Evolutionary conservation across 805 yeast species (phyloP), one percentile per base, ranked within the genome.

Genomic region (Saccharomycopsis sp.): DNA sequence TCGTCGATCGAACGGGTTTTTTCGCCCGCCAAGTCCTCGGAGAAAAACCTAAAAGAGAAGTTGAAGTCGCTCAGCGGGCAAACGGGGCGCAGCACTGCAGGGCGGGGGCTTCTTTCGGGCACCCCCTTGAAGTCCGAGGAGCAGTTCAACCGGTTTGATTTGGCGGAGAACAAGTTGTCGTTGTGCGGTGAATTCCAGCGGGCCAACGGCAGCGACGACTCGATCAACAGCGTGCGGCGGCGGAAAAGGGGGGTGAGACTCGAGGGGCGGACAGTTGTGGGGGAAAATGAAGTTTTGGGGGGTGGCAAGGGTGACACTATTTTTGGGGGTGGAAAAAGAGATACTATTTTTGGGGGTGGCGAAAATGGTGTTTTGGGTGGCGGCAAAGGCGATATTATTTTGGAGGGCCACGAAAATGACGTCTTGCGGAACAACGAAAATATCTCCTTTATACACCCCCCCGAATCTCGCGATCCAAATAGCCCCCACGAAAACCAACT

Each of bases 121-220:
- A 23, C 37, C 15, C 61, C 56, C 5, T 50, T 56, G 44, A 44
- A 44, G 21, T 44, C 48, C 4, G 48, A 44, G 8, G 48, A 44
- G 8, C 48, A 44, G 21, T 44, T 44, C 21, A 44, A 18, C 16
- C 18, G 48, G 4, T 37, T 18, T 34, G 54, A 34, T 12, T 44
- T 44, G 20, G 16, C 48, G 4, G 40, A 40, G 24, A 34, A n/a
- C 37, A 51, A 50, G 5, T n/a, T 58, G 47, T 54, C 37, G 37
- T n/a, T 58, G 24, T 44, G 16, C 16, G 48, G 48, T 12, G 44
- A n/a, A 12, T 37, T 37, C 44, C 12, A 37, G n/a, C 24, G 34
- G 8, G 56, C 40, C 2, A 58, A 58, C 41, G 58, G 51, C 16
- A 56, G 59, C 24, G 61, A 58, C 20, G 61, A 58, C 44, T 58